Base-by-base conservation (phyloP, 768 basidiomycete species). In the Lentinula detonsa region DNA sequence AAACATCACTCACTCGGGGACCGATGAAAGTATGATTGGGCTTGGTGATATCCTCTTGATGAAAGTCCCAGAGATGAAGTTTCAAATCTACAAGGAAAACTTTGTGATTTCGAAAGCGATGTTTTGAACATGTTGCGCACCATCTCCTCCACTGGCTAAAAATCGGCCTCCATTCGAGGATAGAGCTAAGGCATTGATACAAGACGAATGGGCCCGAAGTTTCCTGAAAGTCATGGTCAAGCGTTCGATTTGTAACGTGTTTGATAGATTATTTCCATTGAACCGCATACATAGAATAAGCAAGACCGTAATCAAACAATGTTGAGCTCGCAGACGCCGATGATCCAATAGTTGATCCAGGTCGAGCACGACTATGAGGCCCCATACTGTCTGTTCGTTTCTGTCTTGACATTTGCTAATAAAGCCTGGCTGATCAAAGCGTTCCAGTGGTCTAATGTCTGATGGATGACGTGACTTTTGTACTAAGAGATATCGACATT, bases 71-170 rank as follows among this genome's bases (percentile, higher is more conserved):
- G 16, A 89, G 70, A 64, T 77, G 75, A 40, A 87, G 75, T 11
- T 75, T 69, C 6, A 79, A 72, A 71, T 89, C 87, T 88, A 64
- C 60, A 57, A 8, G 23, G 11, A 40, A 64, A 10, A 61, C 34
- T 37, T 39, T 51, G n/a, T 35, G 57, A 60, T 46, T 59, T 62
- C 45, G 7, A 28, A 53, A 40, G 59, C n/a, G 57, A 43, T 45
- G 18, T 34, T 62, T 58, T 49, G 39, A 28, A 37, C 57, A 43
- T 56, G 28, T 31, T 3, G 67, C 80, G 62, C 71, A 87, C 86
- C 86, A 70, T 89, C 87, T 37, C 88, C 87, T 33, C 85, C 88
- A 65, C 84, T 87, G 2, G 85, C 86, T 43, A 89, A 69, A 73
- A 85, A 87, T 59, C 82, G 76, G 1, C 84, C 86, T 35, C 81